These are phyloP conservation scores for Dioscorea alata DNA, from an alignment of 106 monocot genomes.

Conservation along the genomic window DNA sequence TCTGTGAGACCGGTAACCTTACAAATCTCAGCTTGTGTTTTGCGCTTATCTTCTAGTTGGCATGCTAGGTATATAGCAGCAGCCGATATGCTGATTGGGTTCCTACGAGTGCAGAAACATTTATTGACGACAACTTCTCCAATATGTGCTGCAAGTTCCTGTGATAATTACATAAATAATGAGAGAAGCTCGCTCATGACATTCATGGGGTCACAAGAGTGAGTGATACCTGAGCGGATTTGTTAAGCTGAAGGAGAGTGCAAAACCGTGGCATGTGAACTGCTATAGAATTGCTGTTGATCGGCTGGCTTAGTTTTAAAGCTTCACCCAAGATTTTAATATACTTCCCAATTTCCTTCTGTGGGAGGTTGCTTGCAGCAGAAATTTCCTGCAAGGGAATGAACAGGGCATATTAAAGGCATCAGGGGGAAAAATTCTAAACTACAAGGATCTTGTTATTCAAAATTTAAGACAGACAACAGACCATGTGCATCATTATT, in stretches of 20 bases:
- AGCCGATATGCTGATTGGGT: constrained; percentile 97
- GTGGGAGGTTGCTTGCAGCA: constrained; percentile 86
- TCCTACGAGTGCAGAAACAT: constrained; percentile 94
- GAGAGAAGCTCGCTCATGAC: background rate
- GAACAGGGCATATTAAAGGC: too few species aligned
- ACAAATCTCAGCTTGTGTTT: constrained; percentile 99
- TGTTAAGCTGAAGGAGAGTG: constrained; percentile 94
- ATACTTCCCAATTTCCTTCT: constrained; percentile 98
- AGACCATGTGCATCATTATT: too few species aligned
- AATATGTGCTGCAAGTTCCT: constrained; percentile 99
- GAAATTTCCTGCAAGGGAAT: constrained; percentile 71
- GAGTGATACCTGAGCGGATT: constrained; percentile 83
- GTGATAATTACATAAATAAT: constrained; percentile 5
- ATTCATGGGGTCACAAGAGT: background rate
- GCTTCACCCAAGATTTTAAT: constrained; percentile 97
- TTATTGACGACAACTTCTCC: constrained; percentile 97
- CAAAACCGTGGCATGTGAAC: constrained; percentile 99
- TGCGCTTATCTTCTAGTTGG: constrained; percentile 93
- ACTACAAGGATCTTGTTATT: too few species aligned
- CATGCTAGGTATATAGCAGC: constrained; percentile 97
- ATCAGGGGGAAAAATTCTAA: too few species aligned
- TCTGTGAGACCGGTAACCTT: constrained; percentile 97
- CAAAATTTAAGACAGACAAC: too few species aligned
- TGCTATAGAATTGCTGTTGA: constrained; percentile 97
- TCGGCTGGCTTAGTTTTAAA: constrained; percentile 89